Evolutionary conservation across 768 basidiomycete species (phyloP).

Genomic region (Strobilomyces dryophilus): DNA sequence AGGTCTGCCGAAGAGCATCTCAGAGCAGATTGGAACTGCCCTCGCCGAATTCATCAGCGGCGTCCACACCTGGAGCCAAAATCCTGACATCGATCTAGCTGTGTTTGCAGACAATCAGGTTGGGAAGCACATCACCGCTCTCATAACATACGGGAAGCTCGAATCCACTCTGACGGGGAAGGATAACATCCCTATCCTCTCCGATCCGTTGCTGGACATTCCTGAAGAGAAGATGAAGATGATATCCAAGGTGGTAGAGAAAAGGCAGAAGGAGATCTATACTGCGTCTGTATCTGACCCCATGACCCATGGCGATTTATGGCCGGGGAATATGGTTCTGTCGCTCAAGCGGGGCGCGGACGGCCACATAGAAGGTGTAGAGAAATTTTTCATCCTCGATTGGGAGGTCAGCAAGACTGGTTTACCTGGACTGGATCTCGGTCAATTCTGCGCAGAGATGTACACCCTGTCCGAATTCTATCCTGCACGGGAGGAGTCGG

Average conservation of each 20-base stretch:
- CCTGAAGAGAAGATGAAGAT: conserved; percentile 32
- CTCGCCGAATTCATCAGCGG: conserved; percentile 53
- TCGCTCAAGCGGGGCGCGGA: conserved; percentile 27
- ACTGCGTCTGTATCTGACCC: conserved; percentile 27
- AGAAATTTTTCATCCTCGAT: conserved; percentile 50
- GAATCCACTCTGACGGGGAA: conserved; percentile 35
- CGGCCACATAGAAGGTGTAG: conserved; percentile 28
- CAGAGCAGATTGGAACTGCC: conserved; percentile 44
- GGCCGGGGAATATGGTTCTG: conserved; percentile 68
- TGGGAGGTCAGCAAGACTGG: conserved; percentile 64
- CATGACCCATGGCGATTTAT: conserved; percentile 56
- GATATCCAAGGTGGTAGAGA: conserved; percentile 32
- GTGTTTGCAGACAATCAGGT: conserved; percentile 38
- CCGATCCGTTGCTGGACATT: conserved; percentile 40
- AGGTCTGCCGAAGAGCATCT: conserved; percentile 25
- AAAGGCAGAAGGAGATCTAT: conserved; percentile 29
- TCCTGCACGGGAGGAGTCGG: conserved; percentile 35
- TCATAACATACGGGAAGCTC: conserved; percentile 43
- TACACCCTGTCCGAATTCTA: conserved; percentile 46
- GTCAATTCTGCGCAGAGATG: conserved; percentile 63
- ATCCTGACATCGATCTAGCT: conserved; percentile 25
- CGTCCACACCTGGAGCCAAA: conserved; percentile 48
- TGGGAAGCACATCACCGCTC: conserved; percentile 39
- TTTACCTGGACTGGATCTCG: conserved; percentile 54
- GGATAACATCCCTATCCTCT: conserved; percentile 32